phyloP scores from a whole-genome alignment of 768 basidiomycete species.

The Aureoboletus auriporus region DNA sequence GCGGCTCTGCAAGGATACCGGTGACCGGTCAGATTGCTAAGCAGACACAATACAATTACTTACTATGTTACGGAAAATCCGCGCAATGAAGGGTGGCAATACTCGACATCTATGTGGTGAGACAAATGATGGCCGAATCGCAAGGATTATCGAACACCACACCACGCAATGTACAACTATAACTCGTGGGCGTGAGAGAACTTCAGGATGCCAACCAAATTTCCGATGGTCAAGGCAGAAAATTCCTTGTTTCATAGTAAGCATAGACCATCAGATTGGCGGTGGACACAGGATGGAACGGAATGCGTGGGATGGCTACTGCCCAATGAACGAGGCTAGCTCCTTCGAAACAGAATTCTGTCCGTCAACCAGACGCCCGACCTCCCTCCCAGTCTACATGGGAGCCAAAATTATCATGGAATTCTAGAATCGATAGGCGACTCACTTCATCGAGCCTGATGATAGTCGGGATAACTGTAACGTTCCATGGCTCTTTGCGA shows the following conservation, averaged over 20 bases:
- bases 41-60: no score
- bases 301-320: slow-evolving; percentile 2
- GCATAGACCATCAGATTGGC: neutral
- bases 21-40: no score
- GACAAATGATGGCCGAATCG: neutral
- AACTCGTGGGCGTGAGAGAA: no score
- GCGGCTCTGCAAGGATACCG: no score
- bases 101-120: neutral
- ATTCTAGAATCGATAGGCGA: slow-evolving; percentile 10
- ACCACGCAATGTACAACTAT: no score
- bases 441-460: slow-evolving; percentile 56
- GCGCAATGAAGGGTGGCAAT: neutral
- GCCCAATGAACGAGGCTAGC: slow-evolving; percentile 16
- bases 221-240: neutral
- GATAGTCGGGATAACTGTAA: slow-evolving; percentile 62
- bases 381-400: slow-evolving; percentile 23
- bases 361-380: slow-evolving; percentile 27
- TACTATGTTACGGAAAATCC: no score
- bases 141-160: no score
- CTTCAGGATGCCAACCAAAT: neutral
- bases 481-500: slow-evolving; percentile 59
- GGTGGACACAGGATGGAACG: slow-evolving; percentile 5
- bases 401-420: neutral
- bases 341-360: slow-evolving; percentile 22
- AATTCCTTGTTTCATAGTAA: neutral